A percentile compares a stretch with the other conserved stretches of the same genome.
Evolutionary conservation across 208 protist species (phyloP).

Genomic region (Tritrichomonas musculus): DNA sequence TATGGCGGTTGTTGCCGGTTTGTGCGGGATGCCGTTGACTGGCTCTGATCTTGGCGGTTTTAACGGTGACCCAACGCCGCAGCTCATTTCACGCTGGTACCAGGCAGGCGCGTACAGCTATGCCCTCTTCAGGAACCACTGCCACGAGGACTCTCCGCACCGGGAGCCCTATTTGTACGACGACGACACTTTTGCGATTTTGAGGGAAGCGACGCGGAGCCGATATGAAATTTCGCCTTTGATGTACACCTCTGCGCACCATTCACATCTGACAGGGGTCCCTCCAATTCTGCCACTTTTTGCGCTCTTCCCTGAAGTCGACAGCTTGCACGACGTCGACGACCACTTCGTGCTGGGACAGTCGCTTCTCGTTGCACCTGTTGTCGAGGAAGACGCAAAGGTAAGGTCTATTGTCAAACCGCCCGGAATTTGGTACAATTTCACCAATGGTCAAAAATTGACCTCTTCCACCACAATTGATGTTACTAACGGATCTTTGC

Average conservation of each 20-base stretch:
- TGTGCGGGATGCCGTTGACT: conserved; percentile 83
- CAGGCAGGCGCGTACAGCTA: conserved; percentile 77
- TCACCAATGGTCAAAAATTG: background rate
- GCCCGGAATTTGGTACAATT: conserved; percentile 51
- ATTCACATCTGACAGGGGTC: conserved; percentile 63
- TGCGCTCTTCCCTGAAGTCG: conserved; percentile 70
- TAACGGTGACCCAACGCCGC: conserved; percentile 67
- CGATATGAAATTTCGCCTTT: conserved; percentile 83
- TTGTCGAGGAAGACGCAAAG: conserved; percentile 60
- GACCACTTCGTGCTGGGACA: conserved; percentile 76
- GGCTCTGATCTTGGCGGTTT: conserved; percentile 95
- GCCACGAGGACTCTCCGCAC: conserved; percentile 69
- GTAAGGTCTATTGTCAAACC: conserved; percentile 63
- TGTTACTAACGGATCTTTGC: conserved; percentile 36
- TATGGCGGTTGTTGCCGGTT: conserved; percentile 81
- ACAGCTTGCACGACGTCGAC: conserved; percentile 39
- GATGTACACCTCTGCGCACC: conserved; percentile 84
- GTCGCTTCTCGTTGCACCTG: conserved; percentile 67
- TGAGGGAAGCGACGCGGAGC: conserved; percentile 21
- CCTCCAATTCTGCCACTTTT: conserved; percentile 79
- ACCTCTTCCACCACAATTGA: background rate
- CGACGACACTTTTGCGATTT: conserved; percentile 56
- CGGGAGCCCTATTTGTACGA: conserved; percentile 93
- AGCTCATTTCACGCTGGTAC: conserved; percentile 94
- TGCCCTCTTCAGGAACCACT: conserved; percentile 94